Percentiles rank a stretch among this genome's conserved stretches.
Conservation (phyloP, 148 eudicot genomes). For the Tetragonia tetragonoides region DNA sequence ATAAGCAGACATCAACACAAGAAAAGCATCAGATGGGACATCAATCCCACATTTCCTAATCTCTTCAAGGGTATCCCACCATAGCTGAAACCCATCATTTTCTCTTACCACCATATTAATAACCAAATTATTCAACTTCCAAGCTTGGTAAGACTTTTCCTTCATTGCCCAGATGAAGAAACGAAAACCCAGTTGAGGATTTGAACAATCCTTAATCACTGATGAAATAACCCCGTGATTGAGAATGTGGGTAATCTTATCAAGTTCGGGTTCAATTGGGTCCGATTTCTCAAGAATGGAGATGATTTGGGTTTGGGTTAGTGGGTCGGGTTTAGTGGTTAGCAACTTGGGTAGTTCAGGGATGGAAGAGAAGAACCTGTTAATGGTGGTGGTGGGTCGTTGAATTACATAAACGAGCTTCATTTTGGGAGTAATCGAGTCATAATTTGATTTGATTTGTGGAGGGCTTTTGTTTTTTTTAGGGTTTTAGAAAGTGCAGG, state of each 20-base stretch:
- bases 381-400: constrained; percentile 18
- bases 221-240: constrained; percentile 31
- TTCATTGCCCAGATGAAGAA: constrained; percentile 70
- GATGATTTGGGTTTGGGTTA: constrained; percentile 27
- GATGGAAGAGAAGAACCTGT: background rate
- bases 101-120: constrained; percentile 40
- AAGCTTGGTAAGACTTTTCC: constrained; percentile 23
- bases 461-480: too few species aligned
- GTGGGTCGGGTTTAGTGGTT: constrained; percentile 16
- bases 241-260: constrained; percentile 31
- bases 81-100: constrained; percentile 47
- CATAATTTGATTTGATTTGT: background rate
- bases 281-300: constrained; percentile 28
- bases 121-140: constrained; percentile 38
- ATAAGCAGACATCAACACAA: constrained; percentile 54
- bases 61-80: constrained; percentile 61
- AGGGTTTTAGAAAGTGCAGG: too few species aligned
- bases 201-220: constrained; percentile 32
- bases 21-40: constrained; percentile 50
- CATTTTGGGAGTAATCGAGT: constrained; percentile 16
- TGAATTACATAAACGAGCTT: constrained; percentile 18
- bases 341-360: background rate
- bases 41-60: constrained; percentile 30
- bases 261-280: constrained; percentile 52
- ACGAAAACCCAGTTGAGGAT: constrained; percentile 48